phyloP scores from a whole-genome alignment of 108 stramenopile genomes.

The Cyclotella distinguenda region DNA sequence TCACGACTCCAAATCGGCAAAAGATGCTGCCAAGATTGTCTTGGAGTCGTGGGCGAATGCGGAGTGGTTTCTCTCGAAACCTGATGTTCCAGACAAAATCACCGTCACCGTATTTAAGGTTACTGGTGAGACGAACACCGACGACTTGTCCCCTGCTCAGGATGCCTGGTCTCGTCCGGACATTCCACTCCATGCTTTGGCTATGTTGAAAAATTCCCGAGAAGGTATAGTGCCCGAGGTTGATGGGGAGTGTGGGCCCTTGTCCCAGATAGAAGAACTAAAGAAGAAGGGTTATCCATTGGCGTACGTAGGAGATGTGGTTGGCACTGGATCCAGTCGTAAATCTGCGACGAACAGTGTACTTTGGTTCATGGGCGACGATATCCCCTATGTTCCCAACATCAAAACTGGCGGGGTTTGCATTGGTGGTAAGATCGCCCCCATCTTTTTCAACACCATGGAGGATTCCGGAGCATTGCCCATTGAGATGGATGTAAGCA shows the following conservation, averaged over 20 bases:
- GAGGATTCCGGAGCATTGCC: conserved; percentile 96
- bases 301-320: conserved; percentile 97
- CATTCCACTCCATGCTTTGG: conserved; percentile 92
- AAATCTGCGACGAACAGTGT: conserved; percentile 97
- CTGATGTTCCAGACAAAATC: conserved; percentile 81
- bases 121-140: conserved; percentile 97
- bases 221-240: conserved; percentile 85
- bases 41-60: conserved; percentile 92
- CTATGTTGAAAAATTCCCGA: conserved; percentile 95
- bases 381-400: conserved; percentile 94
- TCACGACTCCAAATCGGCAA: conserved; percentile 35
- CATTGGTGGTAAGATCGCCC: conserved; percentile 94
- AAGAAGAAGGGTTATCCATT: conserved; percentile 85
- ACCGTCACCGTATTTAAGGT: conserved; percentile 97
- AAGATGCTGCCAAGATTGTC: conserved; percentile 67
- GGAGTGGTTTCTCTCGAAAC: conserved; percentile 87
- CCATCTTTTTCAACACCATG: conserved; percentile 98
- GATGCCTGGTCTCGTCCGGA: conserved; percentile 96
- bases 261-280: conserved; percentile 77
- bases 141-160: conserved; percentile 92
- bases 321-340: conserved; percentile 90
- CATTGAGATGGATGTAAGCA: conserved; percentile 87
- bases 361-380: conserved; percentile 92
- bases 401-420: conserved; percentile 89
- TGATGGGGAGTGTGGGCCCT: conserved; percentile 84